These are phyloP conservation scores for Fusarium protoensiforme DNA, from an alignment of 2,329 filamentous ascomycete genomes.

Conservation along the genomic window DNA sequence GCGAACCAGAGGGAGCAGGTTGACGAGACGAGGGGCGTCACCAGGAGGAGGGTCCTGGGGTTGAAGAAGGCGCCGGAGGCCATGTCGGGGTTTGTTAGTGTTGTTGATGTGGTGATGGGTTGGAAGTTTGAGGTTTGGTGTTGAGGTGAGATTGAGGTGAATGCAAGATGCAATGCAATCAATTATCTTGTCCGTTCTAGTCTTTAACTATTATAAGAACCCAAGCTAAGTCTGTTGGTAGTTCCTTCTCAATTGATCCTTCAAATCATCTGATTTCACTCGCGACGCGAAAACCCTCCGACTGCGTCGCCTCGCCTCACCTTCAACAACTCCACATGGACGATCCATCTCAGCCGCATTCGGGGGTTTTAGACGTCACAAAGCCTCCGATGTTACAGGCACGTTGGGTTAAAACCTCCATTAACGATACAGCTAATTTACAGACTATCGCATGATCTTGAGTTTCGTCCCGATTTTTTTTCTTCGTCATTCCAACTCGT, in stretches of 20 bases:
- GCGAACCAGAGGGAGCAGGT: constrained; percentile 59
- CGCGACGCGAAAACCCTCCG: constrained; percentile 26
- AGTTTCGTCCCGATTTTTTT: constrained; percentile 8
- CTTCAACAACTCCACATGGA: constrained; percentile 4
- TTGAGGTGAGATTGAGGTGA: background rate
- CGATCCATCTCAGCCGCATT: constrained; percentile 6
- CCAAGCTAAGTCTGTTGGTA: background rate
- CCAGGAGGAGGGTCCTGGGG: constrained; percentile 51
- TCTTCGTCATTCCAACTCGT: background rate
- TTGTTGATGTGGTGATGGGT: background rate
- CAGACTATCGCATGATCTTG: constrained; percentile 18
- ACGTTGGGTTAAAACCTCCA: background rate
- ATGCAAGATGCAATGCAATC: background rate
- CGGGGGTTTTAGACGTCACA: background rate
- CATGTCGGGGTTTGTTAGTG: constrained; percentile 40
- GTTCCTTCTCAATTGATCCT: background rate
- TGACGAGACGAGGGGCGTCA: constrained; percentile 59
- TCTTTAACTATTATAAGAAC: background rate
- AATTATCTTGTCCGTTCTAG: background rate
- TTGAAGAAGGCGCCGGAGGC: constrained; percentile 52
- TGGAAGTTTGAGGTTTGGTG: background rate
- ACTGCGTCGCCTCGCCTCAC: background rate
- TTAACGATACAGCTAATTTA: background rate
- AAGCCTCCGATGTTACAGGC: constrained; percentile 30
- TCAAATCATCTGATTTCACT: constrained; percentile 1